These are phyloP conservation scores for Zangia roseola DNA, from an alignment of 768 basidiomycete species.

Conservation along the genomic window DNA sequence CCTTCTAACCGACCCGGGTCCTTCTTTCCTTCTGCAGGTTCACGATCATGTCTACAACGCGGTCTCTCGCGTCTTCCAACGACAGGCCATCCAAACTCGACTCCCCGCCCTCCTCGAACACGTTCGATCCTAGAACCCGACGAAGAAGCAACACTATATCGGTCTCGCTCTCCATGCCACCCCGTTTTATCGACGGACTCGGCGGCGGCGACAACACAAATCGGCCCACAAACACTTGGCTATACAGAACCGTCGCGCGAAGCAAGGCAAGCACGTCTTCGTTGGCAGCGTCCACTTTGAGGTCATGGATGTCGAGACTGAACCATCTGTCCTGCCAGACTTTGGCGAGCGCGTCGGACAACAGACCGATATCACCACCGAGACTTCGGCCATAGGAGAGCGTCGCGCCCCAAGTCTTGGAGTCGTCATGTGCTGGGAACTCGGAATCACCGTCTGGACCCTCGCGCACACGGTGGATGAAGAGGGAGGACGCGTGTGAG, in stretches of 20 bases:
- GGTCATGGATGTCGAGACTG: constrained; percentile 29
- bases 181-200: constrained; percentile 39
- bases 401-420: constrained; percentile 45
- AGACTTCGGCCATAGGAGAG: constrained; percentile 62
- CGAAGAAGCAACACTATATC: constrained; percentile 48
- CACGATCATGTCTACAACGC: constrained; percentile 70
- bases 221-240: constrained; percentile 51
- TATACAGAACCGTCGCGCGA: constrained; percentile 59
- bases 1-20: constrained; percentile 14
- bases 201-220: constrained; percentile 60
- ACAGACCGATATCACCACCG: constrained; percentile 53
- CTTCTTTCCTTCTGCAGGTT: constrained; percentile 32
- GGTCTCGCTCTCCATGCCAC: constrained; percentile 11
- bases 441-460: constrained; percentile 14
- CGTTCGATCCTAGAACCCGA: constrained; percentile 51
- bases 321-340: constrained; percentile 46
- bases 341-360: constrained; percentile 57
- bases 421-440: constrained; percentile 22
- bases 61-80: constrained; percentile 74
- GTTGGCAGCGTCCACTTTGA: constrained; percentile 33
- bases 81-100: constrained; percentile 29
- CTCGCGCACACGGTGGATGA: constrained; percentile 45
- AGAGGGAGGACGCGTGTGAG: constrained; percentile 51
- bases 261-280: constrained; percentile 54
- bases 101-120: constrained; percentile 38